Conservation (phyloP, 306 rosid genomes). For the Glycine soja region DNA sequence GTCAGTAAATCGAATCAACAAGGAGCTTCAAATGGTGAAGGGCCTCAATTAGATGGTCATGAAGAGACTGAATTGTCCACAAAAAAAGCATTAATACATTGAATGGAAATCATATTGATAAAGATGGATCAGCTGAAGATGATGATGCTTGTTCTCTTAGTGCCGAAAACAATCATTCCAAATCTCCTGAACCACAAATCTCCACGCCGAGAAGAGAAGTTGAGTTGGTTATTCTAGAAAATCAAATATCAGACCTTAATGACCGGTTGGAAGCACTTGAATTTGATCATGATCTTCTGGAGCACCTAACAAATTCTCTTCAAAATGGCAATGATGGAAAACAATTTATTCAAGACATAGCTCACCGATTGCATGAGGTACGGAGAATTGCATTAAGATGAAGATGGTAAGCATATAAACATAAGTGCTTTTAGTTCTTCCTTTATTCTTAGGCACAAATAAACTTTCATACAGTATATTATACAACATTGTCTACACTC, state of each 20-base stretch:
- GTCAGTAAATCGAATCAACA: constrained; percentile 10
- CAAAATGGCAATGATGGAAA: constrained; percentile 67
- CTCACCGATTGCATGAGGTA: constrained; percentile 65
- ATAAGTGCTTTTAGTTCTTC: constrained; percentile 26
- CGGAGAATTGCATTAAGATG: constrained; percentile 57
- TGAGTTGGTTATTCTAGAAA: constrained; percentile 61
- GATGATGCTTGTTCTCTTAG: constrained; percentile 45
- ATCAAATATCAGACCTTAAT: constrained; percentile 74
- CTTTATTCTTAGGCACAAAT: constrained; percentile 22
- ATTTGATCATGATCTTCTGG: constrained; percentile 75
- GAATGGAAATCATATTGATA: constrained; percentile 52
- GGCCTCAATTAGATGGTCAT: constrained; percentile 49
- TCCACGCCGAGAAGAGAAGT: constrained; percentile 43
- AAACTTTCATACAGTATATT: constrained; percentile 27
- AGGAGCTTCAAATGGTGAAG: constrained; percentile 49
- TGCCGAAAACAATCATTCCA: constrained; percentile 41
- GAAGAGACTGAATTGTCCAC: constrained; percentile 49
- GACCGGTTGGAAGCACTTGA: constrained; percentile 83
- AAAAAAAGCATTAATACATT: constrained; percentile 31
- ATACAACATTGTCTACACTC: constrained; percentile 1
- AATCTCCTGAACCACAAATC: constrained; percentile 33
- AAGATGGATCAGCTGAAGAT: constrained; percentile 47
- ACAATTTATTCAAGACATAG: constrained; percentile 70
- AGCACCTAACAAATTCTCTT: constrained; percentile 66
- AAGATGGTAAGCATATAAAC: constrained; percentile 55